Percentiles rank a stretch among this genome's conserved stretches.
Conservation (phyloP, 805 yeast genomes). For the Yamadazyma endophytica region DNA sequence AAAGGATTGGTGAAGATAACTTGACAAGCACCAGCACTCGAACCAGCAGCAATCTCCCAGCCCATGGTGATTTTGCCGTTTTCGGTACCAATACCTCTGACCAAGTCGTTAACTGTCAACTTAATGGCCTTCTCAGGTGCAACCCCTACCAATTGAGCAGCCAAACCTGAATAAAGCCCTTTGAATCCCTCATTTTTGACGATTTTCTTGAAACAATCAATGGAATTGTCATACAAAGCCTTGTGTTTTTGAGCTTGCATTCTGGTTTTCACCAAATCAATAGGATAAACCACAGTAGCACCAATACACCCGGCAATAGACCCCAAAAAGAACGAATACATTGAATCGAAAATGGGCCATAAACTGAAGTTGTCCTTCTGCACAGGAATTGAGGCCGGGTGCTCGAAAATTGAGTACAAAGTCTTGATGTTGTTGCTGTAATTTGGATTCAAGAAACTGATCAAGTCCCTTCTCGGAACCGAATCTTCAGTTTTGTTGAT, state of each 20-base stretch:
- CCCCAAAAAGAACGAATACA: conserved; percentile 84
- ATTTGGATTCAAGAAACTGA: conserved; percentile 56
- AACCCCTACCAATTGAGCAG: conserved; percentile 93
- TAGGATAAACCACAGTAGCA: conserved; percentile 96
- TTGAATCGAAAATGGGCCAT: conserved; percentile 60
- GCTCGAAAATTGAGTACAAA: conserved; percentile 36
- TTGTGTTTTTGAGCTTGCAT: conserved; percentile 91
- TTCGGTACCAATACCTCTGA: conserved; percentile 65
- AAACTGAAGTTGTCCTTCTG: conserved; percentile 35
- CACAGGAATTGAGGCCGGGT: conserved; percentile 36
- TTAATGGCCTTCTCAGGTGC: conserved; percentile 98
- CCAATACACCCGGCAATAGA: conserved; percentile 97
- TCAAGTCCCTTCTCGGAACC: conserved; percentile 39
- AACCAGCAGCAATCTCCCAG: conserved; percentile 84
- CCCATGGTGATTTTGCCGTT: conserved; percentile 42
- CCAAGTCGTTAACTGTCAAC: conserved; percentile 86
- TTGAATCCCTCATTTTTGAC: conserved; percentile 69
- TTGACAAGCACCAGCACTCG: conserved; percentile 94
- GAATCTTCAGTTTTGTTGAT: conserved; percentile 35
- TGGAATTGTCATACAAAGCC: conserved; percentile 68
- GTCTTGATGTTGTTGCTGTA: conserved; percentile 32
- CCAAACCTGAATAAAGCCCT: conserved; percentile 89
- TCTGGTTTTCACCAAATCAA: conserved; percentile 91
- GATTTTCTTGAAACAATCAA: conserved; percentile 83
- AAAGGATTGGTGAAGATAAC: conserved; percentile 94